Conservation (phyloP, 1,139 yeast species). For the Arxiozyma bovina region DNA sequence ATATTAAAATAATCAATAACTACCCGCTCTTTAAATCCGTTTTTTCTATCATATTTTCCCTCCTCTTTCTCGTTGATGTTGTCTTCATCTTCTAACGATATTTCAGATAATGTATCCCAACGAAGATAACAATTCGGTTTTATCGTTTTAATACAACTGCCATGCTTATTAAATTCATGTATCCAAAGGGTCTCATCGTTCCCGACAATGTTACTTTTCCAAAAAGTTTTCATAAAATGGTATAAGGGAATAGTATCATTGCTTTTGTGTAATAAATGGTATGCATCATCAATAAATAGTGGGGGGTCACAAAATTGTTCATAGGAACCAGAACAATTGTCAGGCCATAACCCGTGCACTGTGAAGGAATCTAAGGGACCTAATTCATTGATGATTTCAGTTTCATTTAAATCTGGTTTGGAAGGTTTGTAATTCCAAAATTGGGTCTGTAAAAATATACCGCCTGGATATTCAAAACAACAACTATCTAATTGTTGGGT, state of each 20-base stretch:
- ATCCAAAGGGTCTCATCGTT: slow-evolving; percentile 74
- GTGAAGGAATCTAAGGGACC: slow-evolving; percentile 78
- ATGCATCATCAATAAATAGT: slow-evolving; percentile 49
- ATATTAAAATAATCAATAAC: slow-evolving; percentile 72
- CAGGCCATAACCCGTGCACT: slow-evolving; percentile 81
- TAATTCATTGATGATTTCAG: slow-evolving; percentile 38
- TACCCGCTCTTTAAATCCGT: slow-evolving; percentile 38
- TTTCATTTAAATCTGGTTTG: slow-evolving; percentile 14
- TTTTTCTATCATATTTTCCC: not conserved
- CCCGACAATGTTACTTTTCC: slow-evolving; percentile 76
- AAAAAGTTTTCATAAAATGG: slow-evolving; percentile 47
- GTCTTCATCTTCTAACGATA: not conserved
- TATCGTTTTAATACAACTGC: slow-evolving; percentile 80
- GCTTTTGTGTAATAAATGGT: slow-evolving; percentile 40
- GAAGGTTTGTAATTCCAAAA: slow-evolving; percentile 86
- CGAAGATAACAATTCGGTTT: slow-evolving; percentile 56
- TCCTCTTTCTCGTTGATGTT: not conserved
- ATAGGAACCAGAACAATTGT: slow-evolving; percentile 66
- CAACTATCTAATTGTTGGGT: slow-evolving; percentile 49
- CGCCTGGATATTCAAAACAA: slow-evolving; percentile 86
- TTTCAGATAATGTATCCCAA: slow-evolving; percentile 18
- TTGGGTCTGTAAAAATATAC: slow-evolving; percentile 76
- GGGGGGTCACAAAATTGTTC: slow-evolving; percentile 67
- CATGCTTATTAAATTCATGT: slow-evolving; percentile 94
- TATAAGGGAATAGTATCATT: slow-evolving; percentile 32